Percentiles rank a stretch among this genome's conserved stretches.
phyloP scores from a whole-genome alignment of 163 green algal species.

The Scenedesmus sp. region DNA sequence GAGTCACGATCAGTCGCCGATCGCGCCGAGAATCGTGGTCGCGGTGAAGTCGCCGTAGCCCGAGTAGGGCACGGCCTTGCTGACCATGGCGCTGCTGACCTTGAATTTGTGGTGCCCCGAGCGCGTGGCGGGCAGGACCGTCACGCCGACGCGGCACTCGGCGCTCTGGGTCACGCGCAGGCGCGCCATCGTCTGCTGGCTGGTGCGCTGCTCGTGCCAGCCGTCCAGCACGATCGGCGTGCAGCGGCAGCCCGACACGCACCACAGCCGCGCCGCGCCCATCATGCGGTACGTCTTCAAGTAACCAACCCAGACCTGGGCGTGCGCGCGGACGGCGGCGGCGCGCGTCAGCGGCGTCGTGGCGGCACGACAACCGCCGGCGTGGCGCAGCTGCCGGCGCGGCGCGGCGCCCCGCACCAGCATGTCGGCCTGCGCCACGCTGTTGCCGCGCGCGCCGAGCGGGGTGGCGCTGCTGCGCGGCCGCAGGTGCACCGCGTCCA shows the following conservation, averaged over 20 bases:
- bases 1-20: no score
- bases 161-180: background rate
- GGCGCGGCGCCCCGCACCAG: no score
- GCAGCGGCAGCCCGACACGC: constrained; percentile 17
- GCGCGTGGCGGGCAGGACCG: background rate
- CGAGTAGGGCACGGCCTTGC: background rate
- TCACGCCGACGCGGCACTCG: constrained; percentile 2
- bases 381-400: no score
- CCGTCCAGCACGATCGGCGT: background rate
- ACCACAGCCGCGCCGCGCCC: background rate
- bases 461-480: no score
- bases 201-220: background rate
- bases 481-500: constrained; percentile 1
- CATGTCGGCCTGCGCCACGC: background rate
- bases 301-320: constrained; percentile 14
- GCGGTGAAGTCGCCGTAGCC: background rate
- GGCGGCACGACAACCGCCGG: no score
- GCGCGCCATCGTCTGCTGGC: background rate
- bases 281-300: background rate
- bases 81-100: constrained; percentile 9
- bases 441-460: no score
- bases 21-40: no score
- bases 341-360: no score
- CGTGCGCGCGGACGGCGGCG: background rate
- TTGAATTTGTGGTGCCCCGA: constrained; percentile 20